Evolutionary conservation across 2,329 filamentous ascomycete species (phyloP), one percentile per base, ranked within the genome.

Genomic region (Mariannaea sp.): DNA sequence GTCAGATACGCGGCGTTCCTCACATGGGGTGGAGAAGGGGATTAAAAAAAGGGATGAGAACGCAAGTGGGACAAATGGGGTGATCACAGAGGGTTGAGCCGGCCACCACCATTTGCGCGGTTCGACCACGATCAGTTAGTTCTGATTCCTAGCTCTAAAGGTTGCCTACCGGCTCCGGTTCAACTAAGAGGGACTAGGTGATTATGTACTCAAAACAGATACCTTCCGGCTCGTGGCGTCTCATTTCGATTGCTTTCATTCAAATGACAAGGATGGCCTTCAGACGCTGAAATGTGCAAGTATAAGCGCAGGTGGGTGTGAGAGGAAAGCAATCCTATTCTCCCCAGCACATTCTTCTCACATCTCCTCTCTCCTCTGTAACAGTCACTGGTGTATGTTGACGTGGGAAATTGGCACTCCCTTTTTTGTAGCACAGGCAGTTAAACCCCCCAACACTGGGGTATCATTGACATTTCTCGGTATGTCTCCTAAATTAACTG

Each of bases 331-430:
- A 47, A 13, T 16, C n/a, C 16, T 20, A 20, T 24, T n/a, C 5
- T 19, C 8, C 12, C 17, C 26, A 22, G 26, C 12, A 24, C 12
- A 9, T 33, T 39, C 26, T 35, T 16, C 30, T 20, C 12, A 5
- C 22, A 29, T 33, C 27, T 27, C 12, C 22, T 24, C 30, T 32
- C 32, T 16, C 16, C 13, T 12, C 22, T 19, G 10, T 20, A 19
- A 17, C 20, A 35, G 26, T 44, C 36, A 22, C 40, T 54, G 13
- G 20, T 6, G 19, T n/a, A n/a, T n/a, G n/a, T n/a, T n/a, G n/a
- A n/a, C 38, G 8, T 24, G 30, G 41, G 52, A 58, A 62, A 62
- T 53, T 57, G 55, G 39, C 39, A 48, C 50, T 54, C 27, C 12
- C 16, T 20, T 33, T 35, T 33, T n/a, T 22, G 14, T 40, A 32